Base-by-base conservation (phyloP, 2,329 filamentous ascomycete species). In the Ilyonectria destructans region DNA sequence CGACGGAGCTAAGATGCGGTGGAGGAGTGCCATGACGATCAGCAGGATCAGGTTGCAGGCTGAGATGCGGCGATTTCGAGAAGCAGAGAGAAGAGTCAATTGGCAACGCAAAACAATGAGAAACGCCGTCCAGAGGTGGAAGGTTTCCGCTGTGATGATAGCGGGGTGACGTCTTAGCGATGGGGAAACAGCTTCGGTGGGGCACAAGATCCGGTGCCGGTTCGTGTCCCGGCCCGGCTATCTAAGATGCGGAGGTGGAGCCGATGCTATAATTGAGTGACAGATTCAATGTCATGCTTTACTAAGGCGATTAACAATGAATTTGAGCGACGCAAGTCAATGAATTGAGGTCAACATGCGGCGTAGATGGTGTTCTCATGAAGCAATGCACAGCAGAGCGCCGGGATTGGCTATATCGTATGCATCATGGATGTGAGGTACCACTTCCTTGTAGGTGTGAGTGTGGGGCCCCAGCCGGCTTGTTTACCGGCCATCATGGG, bases 21-120 rank as follows among this genome's bases (percentile, higher is more conserved):
- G 78, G 58, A 80, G 73, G 29, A 81, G 72, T 55, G 77, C 73
- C 79, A 81, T 81, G 65, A 40, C 45, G 60, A 54, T 52, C 43
- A 35, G 46, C 15, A 60, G 59, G 23, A 31, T 48, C 52, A 49
- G 6, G 17, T 6, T 33, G 33, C n/a, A n/a, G 8, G 43, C 15
- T 13, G 45, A 49, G 40, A 52, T 13, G n/a, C n/a, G 40, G 19
- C 48, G 21, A 31, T 13, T 57, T 9, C 21, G 6, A 13, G 15
- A 9, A 29, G 21, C 13, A 13, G 40, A 29, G 21, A 10, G 7
- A 12, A 8, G 23, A n/a, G 29, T 45, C 43, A 51, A 57, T 57
- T 51, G 54, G 19, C 37, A 23, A 35, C 56, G 37, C 57, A 54
- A 29, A n/a, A 40, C 49, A 52, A 69, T 61, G 60, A 69, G 40